Evolutionary conservation across 1,139 yeast genomes (phyloP), one percentile per base, ranked within the genome.

Genomic region (Sugiyamaella novakii): DNA sequence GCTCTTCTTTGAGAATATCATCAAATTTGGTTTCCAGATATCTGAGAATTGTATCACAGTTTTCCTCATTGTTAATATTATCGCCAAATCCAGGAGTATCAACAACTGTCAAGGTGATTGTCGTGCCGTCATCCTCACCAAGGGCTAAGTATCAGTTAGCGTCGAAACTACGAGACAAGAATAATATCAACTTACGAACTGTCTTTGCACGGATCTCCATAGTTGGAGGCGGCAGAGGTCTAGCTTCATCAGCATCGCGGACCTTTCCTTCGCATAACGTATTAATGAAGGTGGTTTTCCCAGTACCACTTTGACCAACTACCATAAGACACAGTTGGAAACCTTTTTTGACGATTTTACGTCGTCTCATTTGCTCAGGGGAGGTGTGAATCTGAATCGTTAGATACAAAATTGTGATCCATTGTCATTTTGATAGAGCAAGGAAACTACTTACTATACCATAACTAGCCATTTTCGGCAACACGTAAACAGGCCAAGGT

Each of bases 1-100:
- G 84, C 67, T 92, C 98, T 68, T 92, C 98, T 11, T 87, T 83
- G 58, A 92, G 77, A 34, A 91, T 94, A 59, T 86, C 88, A 68
- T 92, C 98, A 67, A 87, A 91, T 67, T 91, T 97, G 64, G 83
- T 87, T 63, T 87, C 92, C 57, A 92, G 73, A 65, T 83, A 91
- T 53, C 79, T 79, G 48, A 83, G 81, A 53, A 92, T 83, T 56
- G 85, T 85, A 30, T 74, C 75, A 62, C 87, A 85, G 64, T 88
- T 60, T 15, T 17, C 34, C 25, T 44, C 83, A 36, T 82, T 83
- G 60, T 80, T 81, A 60, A 84, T 74, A 54, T 76, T 78, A 59
- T 83, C 87, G 54, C 95, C 95, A 71, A 86, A 87, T 29, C 89
- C 89, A 2, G 94, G 94, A 0, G 92, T 84, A 55, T 79, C 88